A percentile compares a stretch with the other conserved stretches of the same genome.
phyloP scores from a whole-genome alignment of 805 yeast species.

The Teunomyces kruisii region DNA sequence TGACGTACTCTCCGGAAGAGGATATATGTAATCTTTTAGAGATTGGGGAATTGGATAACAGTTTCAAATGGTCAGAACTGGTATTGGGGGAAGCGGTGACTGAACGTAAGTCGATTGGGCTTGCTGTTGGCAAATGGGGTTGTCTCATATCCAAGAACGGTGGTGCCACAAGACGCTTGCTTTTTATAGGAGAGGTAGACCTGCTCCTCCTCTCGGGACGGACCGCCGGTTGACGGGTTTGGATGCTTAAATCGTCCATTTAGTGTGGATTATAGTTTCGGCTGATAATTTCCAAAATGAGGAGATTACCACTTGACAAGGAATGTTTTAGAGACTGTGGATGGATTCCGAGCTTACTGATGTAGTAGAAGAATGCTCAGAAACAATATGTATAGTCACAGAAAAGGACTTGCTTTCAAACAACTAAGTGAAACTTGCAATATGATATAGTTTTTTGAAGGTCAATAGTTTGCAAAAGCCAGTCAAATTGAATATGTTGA shows the following conservation, averaged over 20 bases:
- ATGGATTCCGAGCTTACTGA: background rate
- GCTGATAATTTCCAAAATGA: background rate
- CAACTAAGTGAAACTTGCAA: too few species aligned
- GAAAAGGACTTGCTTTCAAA: too few species aligned
- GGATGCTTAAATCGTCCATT: slow-evolving; percentile 11
- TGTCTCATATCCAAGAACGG: slow-evolving; percentile 19
- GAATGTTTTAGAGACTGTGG: background rate
- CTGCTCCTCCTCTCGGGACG: slow-evolving; percentile 26
- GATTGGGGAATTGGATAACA: slow-evolving; percentile 34
- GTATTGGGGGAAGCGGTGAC: slow-evolving; percentile 11
- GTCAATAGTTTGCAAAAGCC: background rate
- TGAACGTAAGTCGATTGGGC: slow-evolving; percentile 25
- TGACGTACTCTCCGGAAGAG: slow-evolving; percentile 27
- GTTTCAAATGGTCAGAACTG: slow-evolving; percentile 20
- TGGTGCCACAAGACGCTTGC: slow-evolving; percentile 24
- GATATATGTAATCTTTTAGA: slow-evolving; percentile 37
- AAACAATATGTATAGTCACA: background rate
- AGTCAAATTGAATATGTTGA: slow-evolving; percentile 1
- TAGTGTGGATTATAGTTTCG: background rate
- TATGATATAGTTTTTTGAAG: background rate
- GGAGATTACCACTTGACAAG: slow-evolving; percentile 1
- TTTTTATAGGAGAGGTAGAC: slow-evolving; percentile 36
- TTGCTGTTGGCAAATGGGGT: slow-evolving; percentile 18
- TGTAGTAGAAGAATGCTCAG: background rate
- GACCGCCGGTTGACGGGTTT: slow-evolving; percentile 1